phyloP scores from a whole-genome alignment of 2,329 filamentous ascomycete species.

The Stagonosporopsis vannaccii region DNA sequence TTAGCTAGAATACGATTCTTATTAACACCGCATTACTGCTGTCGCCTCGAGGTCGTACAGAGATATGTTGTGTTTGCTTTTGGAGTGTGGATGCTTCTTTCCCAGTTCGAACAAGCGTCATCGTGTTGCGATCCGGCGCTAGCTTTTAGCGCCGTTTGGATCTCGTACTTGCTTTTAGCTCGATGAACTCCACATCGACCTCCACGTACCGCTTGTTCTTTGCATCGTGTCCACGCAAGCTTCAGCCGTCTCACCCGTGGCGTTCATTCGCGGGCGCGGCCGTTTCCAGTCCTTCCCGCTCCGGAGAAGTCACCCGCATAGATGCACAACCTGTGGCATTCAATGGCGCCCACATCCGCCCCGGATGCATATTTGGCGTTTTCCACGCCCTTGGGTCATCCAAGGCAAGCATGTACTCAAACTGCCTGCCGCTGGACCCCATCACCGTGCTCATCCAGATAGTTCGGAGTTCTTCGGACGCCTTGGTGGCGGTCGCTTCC shows the following conservation, averaged over 20 bases:
- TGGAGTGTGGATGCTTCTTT: constrained; percentile 11
- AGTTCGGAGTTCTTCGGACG: constrained; percentile 17
- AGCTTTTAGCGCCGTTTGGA: constrained; percentile 3
- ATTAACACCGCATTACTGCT: neutral
- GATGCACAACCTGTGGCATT: neutral
- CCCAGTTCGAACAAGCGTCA: neutral
- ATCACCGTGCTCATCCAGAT: neutral
- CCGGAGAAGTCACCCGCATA: neutral
- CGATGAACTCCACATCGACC: constrained; percentile 11
- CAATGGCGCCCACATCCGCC: constrained; percentile 6
- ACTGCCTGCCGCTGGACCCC: neutral
- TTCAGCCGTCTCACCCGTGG: neutral
- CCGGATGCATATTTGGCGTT: constrained; percentile 1
- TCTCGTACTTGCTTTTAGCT: constrained; percentile 13
- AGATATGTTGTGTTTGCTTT: constrained; percentile 11
- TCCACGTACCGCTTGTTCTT: constrained; percentile 4
- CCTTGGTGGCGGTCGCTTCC: neutral
- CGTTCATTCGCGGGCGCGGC: constrained; percentile 1
- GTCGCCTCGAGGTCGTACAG: neutral
- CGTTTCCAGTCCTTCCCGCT: neutral
- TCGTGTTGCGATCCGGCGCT: constrained; percentile 2
- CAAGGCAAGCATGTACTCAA: neutral
- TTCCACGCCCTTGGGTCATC: constrained; percentile 4
- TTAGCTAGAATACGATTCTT: neutral
- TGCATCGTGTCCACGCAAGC: neutral